Conservation (phyloP, 2,329 filamentous ascomycete species). For the Ceratocystis variospora region DNA sequence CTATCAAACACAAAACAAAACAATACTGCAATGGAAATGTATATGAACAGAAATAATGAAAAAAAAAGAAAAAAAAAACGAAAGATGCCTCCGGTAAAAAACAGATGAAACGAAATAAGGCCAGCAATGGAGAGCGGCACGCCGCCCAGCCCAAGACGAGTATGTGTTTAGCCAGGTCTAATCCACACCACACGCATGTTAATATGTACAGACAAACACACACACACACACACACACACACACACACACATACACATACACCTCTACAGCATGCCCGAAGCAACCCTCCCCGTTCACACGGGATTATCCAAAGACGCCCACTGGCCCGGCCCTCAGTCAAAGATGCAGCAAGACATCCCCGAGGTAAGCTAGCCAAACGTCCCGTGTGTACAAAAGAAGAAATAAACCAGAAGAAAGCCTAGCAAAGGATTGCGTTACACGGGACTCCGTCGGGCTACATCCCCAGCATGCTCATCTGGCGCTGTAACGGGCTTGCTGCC, state of each 20-base stretch:
- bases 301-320: too few relatives aligned
- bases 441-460: slow-evolving; percentile 29
- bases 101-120: too few relatives aligned
- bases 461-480: slow-evolving; percentile 61
- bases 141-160: neutral
- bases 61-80: slow-evolving; percentile 7
- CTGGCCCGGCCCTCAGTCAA: too few relatives aligned
- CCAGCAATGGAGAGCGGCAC: too few relatives aligned
- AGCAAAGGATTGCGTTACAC: too few relatives aligned
- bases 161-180: slow-evolving; percentile 1
- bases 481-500: slow-evolving; percentile 51
- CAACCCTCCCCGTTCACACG: too few relatives aligned
- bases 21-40: slow-evolving; percentile 14
- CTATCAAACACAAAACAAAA: neutral
- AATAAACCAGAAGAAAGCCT: too few relatives aligned
- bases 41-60: slow-evolving; percentile 8
- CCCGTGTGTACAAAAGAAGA: too few relatives aligned
- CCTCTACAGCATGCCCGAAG: too few relatives aligned
- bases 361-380: too few relatives aligned
- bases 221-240: slow-evolving; percentile 21
- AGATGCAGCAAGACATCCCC: too few relatives aligned
- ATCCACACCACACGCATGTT: neutral
- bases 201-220: too few relatives aligned
- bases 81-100: slow-evolving; percentile 9
- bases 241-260: slow-evolving; percentile 21